These are phyloP conservation scores for Epichloe gansuensis DNA, from an alignment of 2,329 filamentous ascomycete genomes.

Conservation along the genomic window DNA sequence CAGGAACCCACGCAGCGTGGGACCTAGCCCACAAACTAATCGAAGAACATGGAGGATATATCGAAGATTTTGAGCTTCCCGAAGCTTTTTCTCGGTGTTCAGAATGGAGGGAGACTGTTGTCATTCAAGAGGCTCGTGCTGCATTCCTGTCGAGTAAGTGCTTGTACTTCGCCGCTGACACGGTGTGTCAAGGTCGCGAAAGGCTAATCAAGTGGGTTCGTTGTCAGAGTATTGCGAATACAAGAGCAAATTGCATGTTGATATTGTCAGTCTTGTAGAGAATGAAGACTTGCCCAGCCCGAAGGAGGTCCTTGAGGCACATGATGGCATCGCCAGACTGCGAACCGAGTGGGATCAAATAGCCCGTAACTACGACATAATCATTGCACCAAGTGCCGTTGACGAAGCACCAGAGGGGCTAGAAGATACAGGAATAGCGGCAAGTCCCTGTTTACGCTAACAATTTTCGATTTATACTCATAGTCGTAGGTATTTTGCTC, in stretches of 20 bases:
- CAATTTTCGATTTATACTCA: background rate
- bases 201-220: slow-evolving; percentile 22
- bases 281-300: slow-evolving; percentile 30
- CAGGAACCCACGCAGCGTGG: slow-evolving; percentile 30
- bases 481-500: slow-evolving; percentile 6
- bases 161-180: background rate
- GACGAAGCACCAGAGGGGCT: slow-evolving; percentile 46
- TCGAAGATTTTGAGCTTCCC: slow-evolving; percentile 43
- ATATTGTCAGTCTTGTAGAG: slow-evolving; percentile 37
- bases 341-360: slow-evolving; percentile 43
- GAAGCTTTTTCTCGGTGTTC: slow-evolving; percentile 33
- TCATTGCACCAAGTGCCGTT: slow-evolving; percentile 43
- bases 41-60: slow-evolving; percentile 32
- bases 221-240: slow-evolving; percentile 36
- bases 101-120: slow-evolving; percentile 27
- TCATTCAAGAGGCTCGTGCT: slow-evolving; percentile 5
- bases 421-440: slow-evolving; percentile 39
- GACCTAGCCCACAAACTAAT: slow-evolving; percentile 27
- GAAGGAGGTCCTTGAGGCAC: slow-evolving; percentile 34
- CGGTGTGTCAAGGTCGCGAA: too few relatives aligned
- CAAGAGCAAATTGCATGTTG: slow-evolving; percentile 32
- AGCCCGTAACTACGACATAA: slow-evolving; percentile 35
- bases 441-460: slow-evolving; percentile 23
- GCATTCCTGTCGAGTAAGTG: slow-evolving; percentile 9
- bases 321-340: slow-evolving; percentile 40